Base-by-base conservation (phyloP, 208 protist species). In the Wallacemonas collosoma region DNA sequence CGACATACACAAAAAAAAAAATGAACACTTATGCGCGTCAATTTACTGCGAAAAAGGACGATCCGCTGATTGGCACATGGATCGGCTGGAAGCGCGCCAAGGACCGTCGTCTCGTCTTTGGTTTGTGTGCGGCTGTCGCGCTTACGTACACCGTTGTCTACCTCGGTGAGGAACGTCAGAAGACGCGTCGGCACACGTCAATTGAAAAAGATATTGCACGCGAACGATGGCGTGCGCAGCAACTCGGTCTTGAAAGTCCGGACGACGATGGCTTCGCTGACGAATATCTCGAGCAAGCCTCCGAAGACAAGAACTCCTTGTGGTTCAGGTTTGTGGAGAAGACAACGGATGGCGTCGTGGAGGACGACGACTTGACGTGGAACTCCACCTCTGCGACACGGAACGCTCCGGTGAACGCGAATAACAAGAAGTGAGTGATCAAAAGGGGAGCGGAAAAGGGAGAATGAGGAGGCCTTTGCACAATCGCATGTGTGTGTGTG, bases 131-230 rank as follows among this genome's bases (percentile, higher is more conserved):
- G 7, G 53, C 58, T 2, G 82, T 79, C 11, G 43, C 81, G 7
- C 56, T 77, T 62, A 85, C 80, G 44, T 93, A 93, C 77, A 64
- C 61, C 0, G 79, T 58, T 1, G 82, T 93, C 11, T 86, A 86
- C 67, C 80, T 77, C n/a, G 79, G 14, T 63, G 88, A 93, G 66
- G 88, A 91, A 74, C 75, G 70, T 26, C 74, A 93, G 63, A 67
- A 75, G 44, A 57, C 66, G 7, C 80, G 88, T 38, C 80, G 83
- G 6, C 88, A 93, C 72, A 63, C 68, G 15, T 91, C 86, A 3
- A 93, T 93, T 58, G 81, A 86, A 50, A 93, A 93, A 66, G 88
- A 93, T 54, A 93, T 93, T 73, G 86, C 89, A 63, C 81, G 88
- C 2, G 88, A 93, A 75, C 79, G 79, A n/a, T 93, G 88, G 86